phyloP scores from a whole-genome alignment of 345 rosid genomes.

The Litchi chinensis region DNA sequence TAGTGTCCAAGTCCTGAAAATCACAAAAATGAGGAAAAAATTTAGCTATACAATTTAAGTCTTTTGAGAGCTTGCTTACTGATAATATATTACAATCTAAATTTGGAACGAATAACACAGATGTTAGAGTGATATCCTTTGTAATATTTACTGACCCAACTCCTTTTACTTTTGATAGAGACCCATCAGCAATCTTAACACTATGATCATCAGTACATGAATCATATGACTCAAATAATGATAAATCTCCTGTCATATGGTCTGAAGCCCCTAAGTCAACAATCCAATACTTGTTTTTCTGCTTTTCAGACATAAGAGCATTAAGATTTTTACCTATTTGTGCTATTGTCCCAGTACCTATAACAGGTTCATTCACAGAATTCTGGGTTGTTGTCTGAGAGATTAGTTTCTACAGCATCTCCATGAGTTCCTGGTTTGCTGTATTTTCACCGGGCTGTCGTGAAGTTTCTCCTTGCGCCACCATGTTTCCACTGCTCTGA shows the following conservation, averaged over 20 bases:
- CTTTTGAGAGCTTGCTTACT: background rate
- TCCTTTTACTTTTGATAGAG: no score
- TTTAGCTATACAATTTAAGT: background rate
- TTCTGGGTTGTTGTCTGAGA: background rate
- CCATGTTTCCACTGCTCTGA: background rate
- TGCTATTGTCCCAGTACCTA: background rate
- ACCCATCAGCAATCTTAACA: no score
- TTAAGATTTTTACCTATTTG: no score
- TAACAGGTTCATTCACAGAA: background rate
- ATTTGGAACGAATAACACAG: no score
- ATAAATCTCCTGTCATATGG: background rate
- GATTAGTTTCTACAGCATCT: background rate
- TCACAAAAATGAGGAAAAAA: background rate
- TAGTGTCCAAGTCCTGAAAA: background rate
- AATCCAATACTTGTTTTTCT: background rate
- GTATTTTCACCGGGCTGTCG: no score
- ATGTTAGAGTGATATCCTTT: no score
- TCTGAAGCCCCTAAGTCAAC: background rate
- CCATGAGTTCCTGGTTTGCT: background rate
- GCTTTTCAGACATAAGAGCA: background rate
- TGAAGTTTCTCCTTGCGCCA: background rate
- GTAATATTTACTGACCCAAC: no score
- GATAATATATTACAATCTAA: background rate
- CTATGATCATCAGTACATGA: background rate
- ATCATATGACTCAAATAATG: background rate